These are phyloP conservation scores for Neofusicoccum sp. DNA, from an alignment of 2,329 filamentous ascomycete genomes.

Conservation along the genomic window DNA sequence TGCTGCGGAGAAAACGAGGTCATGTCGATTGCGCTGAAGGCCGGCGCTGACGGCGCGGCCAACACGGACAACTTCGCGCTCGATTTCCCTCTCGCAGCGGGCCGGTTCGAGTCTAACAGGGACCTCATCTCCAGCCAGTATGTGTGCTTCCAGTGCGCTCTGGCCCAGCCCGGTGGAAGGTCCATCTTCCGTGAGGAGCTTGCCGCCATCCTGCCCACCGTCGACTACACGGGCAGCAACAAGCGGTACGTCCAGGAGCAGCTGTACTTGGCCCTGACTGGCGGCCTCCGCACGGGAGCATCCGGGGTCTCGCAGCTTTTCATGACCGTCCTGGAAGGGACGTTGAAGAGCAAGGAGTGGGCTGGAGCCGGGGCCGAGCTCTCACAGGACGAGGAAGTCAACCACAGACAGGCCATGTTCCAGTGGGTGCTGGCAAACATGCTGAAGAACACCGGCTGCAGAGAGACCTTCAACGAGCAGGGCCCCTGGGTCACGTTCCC, in stretches of 20 bases:
- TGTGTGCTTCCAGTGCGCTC: constrained; percentile 36
- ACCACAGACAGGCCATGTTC: constrained; percentile 25
- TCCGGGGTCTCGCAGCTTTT: constrained; percentile 33
- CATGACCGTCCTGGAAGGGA: constrained; percentile 30
- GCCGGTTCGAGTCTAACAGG: constrained; percentile 26
- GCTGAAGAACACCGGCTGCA: constrained; percentile 27
- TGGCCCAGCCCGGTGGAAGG: constrained; percentile 23
- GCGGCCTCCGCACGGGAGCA: constrained; percentile 29
- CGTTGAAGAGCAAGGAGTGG: constrained; percentile 30
- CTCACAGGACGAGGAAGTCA: constrained; percentile 20
- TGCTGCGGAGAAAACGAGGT: constrained; percentile 35
- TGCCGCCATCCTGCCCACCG: constrained; percentile 28
- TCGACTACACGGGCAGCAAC: constrained; percentile 30
- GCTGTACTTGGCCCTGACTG: constrained; percentile 33
- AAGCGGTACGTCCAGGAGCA: constrained; percentile 36
- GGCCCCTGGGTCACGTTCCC: constrained; percentile 31
- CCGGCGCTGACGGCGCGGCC: constrained; percentile 23
- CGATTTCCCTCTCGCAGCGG: constrained; percentile 35
- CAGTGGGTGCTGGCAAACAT: constrained; percentile 32
- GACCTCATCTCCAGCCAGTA: constrained; percentile 33
- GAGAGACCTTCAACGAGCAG: constrained; percentile 32
- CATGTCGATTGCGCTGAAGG: constrained; percentile 35
- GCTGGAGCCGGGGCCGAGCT: constrained; percentile 23
- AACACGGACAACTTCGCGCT: constrained; percentile 37
- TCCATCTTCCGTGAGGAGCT: constrained; percentile 34